These are phyloP conservation scores for Geotrichum aggregatum DNA, from an alignment of 1,139 yeast genomes.

Conservation along the genomic window DNA sequence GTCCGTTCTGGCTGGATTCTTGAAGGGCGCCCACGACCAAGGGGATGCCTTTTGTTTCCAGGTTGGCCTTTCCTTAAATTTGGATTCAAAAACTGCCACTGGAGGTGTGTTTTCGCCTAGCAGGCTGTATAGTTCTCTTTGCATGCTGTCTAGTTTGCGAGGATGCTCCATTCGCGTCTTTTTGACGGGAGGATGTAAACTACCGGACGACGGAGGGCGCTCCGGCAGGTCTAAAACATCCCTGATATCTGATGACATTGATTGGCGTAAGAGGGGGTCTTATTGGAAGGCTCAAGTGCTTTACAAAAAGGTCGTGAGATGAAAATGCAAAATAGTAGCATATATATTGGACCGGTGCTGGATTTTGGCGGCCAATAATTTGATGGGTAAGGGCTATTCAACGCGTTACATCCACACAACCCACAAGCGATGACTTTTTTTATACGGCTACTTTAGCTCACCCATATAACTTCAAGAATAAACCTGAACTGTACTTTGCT, in stretches of 20 bases:
- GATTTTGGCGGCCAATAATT: not conserved
- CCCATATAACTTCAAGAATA: too few relatives aligned
- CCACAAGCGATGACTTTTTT: too few relatives aligned
- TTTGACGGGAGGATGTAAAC: slow-evolving; percentile 30
- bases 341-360: too few relatives aligned
- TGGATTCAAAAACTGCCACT: slow-evolving; percentile 48
- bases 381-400: not conserved
- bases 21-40: slow-evolving; percentile 70
- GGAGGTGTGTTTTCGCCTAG: slow-evolving; percentile 94
- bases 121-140: slow-evolving; percentile 80
- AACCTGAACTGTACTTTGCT: too few relatives aligned
- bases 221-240: slow-evolving; percentile 67
- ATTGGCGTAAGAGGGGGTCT: slow-evolving; percentile 17
- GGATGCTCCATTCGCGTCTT: slow-evolving; percentile 26
- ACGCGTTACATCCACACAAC: too few relatives aligned
- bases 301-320: too few relatives aligned
- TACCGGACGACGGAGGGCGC: slow-evolving; percentile 35
- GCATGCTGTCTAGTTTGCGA: slow-evolving; percentile 61
- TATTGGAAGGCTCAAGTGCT: not conserved
- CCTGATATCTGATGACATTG: slow-evolving; percentile 60
- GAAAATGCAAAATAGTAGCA: too few relatives aligned
- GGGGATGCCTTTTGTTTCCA: slow-evolving; percentile 65
- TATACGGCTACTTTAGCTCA: too few relatives aligned
- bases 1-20: slow-evolving; percentile 50
- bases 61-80: slow-evolving; percentile 63